phyloP scores from a whole-genome alignment of 1,284 basidiomycete genomes.

The Ceraceosorus bombacis region DNA sequence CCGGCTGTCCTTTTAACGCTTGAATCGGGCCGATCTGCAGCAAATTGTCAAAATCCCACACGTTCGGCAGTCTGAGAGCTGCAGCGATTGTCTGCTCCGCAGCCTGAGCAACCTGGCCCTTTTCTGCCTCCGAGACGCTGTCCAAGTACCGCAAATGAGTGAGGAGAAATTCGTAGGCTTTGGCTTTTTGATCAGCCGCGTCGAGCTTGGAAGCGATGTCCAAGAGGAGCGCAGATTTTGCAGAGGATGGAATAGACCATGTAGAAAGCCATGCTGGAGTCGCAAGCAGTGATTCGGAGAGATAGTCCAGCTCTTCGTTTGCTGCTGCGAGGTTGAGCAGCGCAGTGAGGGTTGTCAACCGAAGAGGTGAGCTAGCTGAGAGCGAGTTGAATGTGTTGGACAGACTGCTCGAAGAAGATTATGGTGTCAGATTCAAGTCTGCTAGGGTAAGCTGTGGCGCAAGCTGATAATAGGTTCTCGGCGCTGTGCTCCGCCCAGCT shows the following conservation, averaged over 20 bases:
- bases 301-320: slow-evolving; percentile 44
- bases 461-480: not conserved
- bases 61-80: slow-evolving; percentile 37
- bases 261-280: slow-evolving; percentile 41
- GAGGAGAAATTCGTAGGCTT: slow-evolving; percentile 38
- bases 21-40: slow-evolving; percentile 29
- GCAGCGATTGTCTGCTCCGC: slow-evolving; percentile 37
- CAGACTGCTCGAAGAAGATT: slow-evolving; percentile 16
- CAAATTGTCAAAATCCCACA: slow-evolving; percentile 44
- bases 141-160: slow-evolving; percentile 41
- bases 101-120: slow-evolving; percentile 7
- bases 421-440: too few species aligned
- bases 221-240: slow-evolving; percentile 32
- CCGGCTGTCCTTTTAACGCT: slow-evolving; percentile 23
- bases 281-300: slow-evolving; percentile 27
- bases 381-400: slow-evolving; percentile 46
- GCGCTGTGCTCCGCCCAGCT: not conserved
- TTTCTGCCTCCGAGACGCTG: slow-evolving; percentile 6
- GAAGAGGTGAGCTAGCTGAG: slow-evolving; percentile 26
- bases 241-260: slow-evolving; percentile 30
- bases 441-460: not conserved
- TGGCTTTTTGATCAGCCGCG: slow-evolving; percentile 26
- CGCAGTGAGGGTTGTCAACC: slow-evolving; percentile 30
- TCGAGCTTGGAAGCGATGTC: slow-evolving; percentile 33
- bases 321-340: slow-evolving; percentile 32